Conservation (phyloP, 306 rosid species). For the Begonia masoniana region DNA sequence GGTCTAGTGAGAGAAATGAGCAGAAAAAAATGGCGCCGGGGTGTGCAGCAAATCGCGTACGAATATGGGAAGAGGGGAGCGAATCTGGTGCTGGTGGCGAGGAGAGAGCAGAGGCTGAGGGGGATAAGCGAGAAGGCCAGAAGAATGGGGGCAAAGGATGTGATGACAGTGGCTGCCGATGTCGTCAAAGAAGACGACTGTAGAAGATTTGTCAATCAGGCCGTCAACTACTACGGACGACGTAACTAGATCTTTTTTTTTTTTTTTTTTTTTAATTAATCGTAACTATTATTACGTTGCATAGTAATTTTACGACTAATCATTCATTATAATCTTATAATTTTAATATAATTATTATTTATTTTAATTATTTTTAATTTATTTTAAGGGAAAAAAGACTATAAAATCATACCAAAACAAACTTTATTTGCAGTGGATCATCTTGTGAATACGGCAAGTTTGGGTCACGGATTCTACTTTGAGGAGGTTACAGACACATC, state of each 20-base stretch:
- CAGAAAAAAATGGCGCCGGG: not conserved
- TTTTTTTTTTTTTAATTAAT: not conserved
- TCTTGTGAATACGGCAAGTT: conserved; percentile 72
- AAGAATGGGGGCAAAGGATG: conserved; percentile 53
- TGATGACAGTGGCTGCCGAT: conserved; percentile 63
- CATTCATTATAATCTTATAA: no score
- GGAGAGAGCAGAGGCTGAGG: conserved; percentile 52
- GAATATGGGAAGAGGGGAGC: conserved; percentile 74
- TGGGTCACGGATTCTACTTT: conserved; percentile 82
- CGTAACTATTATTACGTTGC: not conserved
- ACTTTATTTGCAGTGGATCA: conserved; percentile 67
- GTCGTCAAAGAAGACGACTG: conserved; percentile 93
- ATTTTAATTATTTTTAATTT: no score
- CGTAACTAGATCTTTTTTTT: conserved; percentile 18
- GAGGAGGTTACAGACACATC: conserved; percentile 77
- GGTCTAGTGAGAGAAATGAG: no score
- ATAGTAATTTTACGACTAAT: no score
- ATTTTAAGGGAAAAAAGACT: no score
- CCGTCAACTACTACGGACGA: conserved; percentile 37
- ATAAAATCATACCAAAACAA: no score
- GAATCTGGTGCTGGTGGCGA: conserved; percentile 62
- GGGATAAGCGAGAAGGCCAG: conserved; percentile 64
- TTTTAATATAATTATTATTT: no score
- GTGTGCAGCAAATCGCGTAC: conserved; percentile 75
- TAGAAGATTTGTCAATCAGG: conserved; percentile 47